A percentile compares a stretch with the other conserved stretches of the same genome.
Conservation (phyloP, 202 grass and related monocot species). For the Carex arenaria region DNA sequence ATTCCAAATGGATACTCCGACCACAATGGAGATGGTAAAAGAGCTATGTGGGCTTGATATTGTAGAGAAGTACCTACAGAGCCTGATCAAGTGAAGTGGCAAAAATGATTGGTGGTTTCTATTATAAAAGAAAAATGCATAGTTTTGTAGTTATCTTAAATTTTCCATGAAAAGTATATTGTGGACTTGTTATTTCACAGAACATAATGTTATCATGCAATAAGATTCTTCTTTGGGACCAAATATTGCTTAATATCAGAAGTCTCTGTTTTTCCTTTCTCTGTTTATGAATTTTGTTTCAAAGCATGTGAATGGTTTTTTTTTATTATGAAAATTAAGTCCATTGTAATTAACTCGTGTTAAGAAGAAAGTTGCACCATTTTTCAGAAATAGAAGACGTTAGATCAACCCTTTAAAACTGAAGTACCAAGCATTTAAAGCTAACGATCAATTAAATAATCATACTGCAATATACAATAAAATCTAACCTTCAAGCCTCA, state of each 20-base stretch:
- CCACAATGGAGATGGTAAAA: conserved; percentile 58
- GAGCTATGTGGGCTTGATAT: conserved; percentile 69
- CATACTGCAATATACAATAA: too few relatives aligned
- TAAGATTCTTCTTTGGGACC: neutral
- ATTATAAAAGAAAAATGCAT: neutral
- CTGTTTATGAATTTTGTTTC: neutral
- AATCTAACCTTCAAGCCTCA: too few relatives aligned
- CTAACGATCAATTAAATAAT: too few relatives aligned
- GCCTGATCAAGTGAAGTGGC: neutral
- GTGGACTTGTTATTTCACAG: neutral
- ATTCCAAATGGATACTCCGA: conserved; percentile 59
- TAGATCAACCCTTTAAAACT: too few relatives aligned
- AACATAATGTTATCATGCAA: neutral
- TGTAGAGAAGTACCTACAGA: conserved; percentile 55
- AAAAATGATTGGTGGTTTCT: neutral
- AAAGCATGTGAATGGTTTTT: neutral
- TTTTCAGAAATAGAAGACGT: too few relatives aligned
- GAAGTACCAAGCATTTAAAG: too few relatives aligned
- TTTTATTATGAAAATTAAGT: neutral
- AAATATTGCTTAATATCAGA: neutral
- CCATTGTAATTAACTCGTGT: neutral
- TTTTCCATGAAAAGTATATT: neutral
- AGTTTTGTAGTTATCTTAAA: neutral
- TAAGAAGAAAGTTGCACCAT: too few relatives aligned
- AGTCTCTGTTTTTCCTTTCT: neutral